A percentile compares a stretch with the other conserved stretches of the same genome.
These are phyloP conservation scores for Bassia scoparia DNA, from an alignment of 148 eudicot species.

Conservation along the genomic window DNA sequence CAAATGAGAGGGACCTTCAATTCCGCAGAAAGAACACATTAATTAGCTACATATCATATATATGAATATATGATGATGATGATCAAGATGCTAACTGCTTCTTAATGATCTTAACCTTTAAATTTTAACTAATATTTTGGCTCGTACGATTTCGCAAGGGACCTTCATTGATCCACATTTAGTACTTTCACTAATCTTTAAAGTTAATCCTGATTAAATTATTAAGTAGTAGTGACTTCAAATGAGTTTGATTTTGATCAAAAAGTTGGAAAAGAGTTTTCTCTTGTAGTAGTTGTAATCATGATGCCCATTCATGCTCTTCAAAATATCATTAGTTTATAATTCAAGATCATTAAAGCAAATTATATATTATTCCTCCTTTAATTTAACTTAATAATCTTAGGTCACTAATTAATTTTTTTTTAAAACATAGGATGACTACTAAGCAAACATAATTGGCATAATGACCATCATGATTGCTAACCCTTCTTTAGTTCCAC, in stretches of 20 bases:
- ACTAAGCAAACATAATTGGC: constrained; percentile 32
- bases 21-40: constrained; percentile 21
- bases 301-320: constrained; percentile 27
- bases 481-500: constrained; percentile 12
- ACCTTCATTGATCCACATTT: constrained; percentile 11
- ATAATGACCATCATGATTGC: constrained; percentile 43
- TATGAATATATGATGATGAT: no score
- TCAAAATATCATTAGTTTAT: background rate
- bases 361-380: constrained; percentile 22
- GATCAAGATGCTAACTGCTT: constrained; percentile 18
- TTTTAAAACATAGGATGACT: constrained; percentile 7
- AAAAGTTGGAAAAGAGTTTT: constrained; percentile 14
- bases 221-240: constrained; percentile 15
- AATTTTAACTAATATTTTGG: constrained; percentile 10
- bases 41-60: constrained; percentile 11
- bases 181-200: constrained; percentile 21
- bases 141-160: constrained; percentile 28
- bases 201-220: constrained; percentile 15
- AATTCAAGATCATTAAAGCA: constrained; percentile 13
- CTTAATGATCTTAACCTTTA: constrained; percentile 14
- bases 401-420: constrained; percentile 12
- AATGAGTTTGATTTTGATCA: constrained; percentile 20
- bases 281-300: constrained; percentile 28
- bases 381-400: background rate
- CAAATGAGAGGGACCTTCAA: constrained; percentile 11